Conservation (phyloP, 768 basidiomycete species). For the Macrolepiota dolichaula region DNA sequence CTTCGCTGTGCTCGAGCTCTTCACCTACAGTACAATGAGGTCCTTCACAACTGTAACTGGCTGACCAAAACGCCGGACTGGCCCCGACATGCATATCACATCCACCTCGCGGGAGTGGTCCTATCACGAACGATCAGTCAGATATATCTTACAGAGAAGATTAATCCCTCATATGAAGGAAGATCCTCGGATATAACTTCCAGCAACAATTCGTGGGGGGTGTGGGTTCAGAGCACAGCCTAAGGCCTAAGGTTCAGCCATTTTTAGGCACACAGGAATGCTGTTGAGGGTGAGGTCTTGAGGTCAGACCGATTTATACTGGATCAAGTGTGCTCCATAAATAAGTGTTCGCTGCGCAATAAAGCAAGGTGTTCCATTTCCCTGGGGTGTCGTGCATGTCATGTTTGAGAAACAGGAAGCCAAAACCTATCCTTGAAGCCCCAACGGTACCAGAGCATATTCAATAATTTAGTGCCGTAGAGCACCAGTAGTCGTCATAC, state of each 20-base stretch:
- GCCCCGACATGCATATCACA: neutral
- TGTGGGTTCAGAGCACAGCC: constrained; percentile 18
- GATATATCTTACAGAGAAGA: constrained; percentile 18
- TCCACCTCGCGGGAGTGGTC: constrained; percentile 23
- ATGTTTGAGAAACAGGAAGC: neutral
- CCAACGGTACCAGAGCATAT: neutral
- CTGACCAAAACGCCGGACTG: too few species aligned
- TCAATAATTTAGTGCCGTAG: neutral
- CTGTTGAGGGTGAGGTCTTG: constrained; percentile 23
- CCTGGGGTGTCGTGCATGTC: neutral
- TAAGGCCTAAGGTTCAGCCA: constrained; percentile 18
- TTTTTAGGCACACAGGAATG: constrained; percentile 15
- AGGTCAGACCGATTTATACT: constrained; percentile 16
- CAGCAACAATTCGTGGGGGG: constrained; percentile 13
- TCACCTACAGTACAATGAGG: too few species aligned
- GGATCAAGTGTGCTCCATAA: neutral
- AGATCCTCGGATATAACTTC: constrained; percentile 16
- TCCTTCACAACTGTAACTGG: too few species aligned
- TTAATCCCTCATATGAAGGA: constrained; percentile 12
- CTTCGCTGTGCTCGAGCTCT: too few species aligned
- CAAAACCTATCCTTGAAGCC: neutral
- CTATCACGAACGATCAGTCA: constrained; percentile 28
- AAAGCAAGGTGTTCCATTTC: neutral
- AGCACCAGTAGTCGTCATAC: neutral
- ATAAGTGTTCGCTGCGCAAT: neutral